Percentiles rank a stretch among this genome's conserved stretches.
These are phyloP conservation scores for Tylopilus sp. DNA, from an alignment of 768 basidiomycete genomes.

Conservation along the genomic window DNA sequence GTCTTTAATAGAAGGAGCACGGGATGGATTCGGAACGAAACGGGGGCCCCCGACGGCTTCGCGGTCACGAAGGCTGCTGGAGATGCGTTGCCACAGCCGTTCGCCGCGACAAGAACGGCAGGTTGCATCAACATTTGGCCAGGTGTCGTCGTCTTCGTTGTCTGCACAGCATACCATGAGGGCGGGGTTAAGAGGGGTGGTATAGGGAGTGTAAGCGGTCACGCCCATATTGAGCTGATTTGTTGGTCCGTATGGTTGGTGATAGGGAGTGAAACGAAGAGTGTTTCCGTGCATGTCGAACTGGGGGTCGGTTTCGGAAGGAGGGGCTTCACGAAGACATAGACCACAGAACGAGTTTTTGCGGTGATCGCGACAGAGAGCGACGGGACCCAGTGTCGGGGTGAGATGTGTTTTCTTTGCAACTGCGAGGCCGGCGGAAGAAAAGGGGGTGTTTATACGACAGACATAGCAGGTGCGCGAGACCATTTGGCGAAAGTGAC, in stretches of 20 bases:
- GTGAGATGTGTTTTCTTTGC: slow-evolving; percentile 46
- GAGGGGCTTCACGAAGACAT: slow-evolving; percentile 62
- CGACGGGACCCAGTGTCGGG: slow-evolving; percentile 43
- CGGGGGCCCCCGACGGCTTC: slow-evolving; percentile 54
- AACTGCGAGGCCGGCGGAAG: slow-evolving; percentile 45
- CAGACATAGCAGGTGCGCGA: slow-evolving; percentile 59
- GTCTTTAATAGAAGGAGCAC: slow-evolving; percentile 12
- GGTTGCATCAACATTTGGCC: slow-evolving; percentile 62
- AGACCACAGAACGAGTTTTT: slow-evolving; percentile 61
- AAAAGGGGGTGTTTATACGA: slow-evolving; percentile 59
- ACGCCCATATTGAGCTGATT: slow-evolving; percentile 19
- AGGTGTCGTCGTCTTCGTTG: slow-evolving; percentile 71
- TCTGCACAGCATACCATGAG: slow-evolving; percentile 51
- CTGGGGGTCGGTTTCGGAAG: slow-evolving; percentile 38
- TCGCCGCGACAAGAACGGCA: slow-evolving; percentile 66
- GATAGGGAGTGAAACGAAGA: slow-evolving; percentile 31
- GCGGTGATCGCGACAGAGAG: slow-evolving; percentile 63
- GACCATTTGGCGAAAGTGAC: slow-evolving; percentile 60
- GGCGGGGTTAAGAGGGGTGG: slow-evolving; percentile 23
- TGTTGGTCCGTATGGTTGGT: slow-evolving; percentile 27
- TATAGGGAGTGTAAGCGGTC: slow-evolving; percentile 25
- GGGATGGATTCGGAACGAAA: slow-evolving; percentile 22
- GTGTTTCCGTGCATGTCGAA: slow-evolving; percentile 32
- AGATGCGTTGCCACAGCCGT: slow-evolving; percentile 60
- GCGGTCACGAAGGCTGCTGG: slow-evolving; percentile 44